Conservation (phyloP, 441 rosid species). For the Theobroma grandiflorum region DNA sequence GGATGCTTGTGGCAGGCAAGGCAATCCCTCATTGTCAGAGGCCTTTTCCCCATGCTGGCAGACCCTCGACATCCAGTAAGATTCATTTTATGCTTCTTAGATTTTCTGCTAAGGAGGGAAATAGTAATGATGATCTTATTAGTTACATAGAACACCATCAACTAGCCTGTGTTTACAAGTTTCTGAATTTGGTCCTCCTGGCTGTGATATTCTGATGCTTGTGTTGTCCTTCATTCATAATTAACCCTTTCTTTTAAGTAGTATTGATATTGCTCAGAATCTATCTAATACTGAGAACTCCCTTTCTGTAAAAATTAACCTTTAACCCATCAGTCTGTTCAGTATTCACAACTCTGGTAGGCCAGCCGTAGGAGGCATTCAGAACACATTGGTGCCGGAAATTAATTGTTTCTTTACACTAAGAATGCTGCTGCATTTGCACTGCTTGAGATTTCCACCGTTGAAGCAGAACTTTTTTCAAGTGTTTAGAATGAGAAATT, state of each 20-base stretch:
- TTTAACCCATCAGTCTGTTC: not conserved
- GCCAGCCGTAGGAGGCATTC: not conserved
- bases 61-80: slow-evolving; percentile 61
- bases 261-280: not conserved
- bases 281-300: not conserved
- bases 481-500: not conserved
- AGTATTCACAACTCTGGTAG: not conserved
- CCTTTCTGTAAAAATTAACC: not conserved
- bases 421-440: not conserved
- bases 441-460: not conserved
- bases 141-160: not conserved
- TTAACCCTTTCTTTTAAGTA: no score
- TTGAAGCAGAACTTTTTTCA: not conserved
- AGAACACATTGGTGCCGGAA: not conserved
- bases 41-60: slow-evolving; percentile 60
- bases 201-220: not conserved
- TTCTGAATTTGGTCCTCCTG: not conserved
- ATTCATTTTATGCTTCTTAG: not conserved
- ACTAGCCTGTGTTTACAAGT: not conserved
- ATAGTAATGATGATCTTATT: not conserved
- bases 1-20: slow-evolving; percentile 48
- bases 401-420: not conserved
- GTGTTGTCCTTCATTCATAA: not conserved
- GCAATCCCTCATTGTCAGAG: slow-evolving; percentile 60
- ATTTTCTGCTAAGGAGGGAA: not conserved